phyloP scores from a whole-genome alignment of 805 yeast species.

The Suhomyces faveliae region DNA sequence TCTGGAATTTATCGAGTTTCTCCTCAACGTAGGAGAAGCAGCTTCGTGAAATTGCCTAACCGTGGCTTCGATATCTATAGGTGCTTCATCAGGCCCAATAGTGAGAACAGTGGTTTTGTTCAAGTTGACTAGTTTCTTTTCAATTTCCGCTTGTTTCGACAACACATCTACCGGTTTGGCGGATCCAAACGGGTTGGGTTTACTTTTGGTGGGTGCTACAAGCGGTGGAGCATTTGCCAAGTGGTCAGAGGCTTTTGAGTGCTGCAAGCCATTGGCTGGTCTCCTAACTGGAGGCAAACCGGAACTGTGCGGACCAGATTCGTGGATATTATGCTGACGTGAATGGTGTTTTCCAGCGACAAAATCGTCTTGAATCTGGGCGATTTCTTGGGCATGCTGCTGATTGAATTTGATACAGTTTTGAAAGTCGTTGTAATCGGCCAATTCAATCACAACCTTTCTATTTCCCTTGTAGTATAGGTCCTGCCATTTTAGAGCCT shows the following conservation, averaged over 20 bases:
- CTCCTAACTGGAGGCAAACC: neutral
- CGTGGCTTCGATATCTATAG: conserved; percentile 44
- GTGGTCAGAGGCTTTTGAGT: conserved; percentile 1
- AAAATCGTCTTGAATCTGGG: conserved; percentile 31
- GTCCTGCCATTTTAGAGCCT: conserved; percentile 64
- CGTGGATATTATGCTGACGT: neutral
- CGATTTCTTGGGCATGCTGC: conserved; percentile 31
- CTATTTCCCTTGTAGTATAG: conserved; percentile 46
- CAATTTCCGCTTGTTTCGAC: conserved; percentile 53
- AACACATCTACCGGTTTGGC: conserved; percentile 85
- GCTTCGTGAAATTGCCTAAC: conserved; percentile 8
- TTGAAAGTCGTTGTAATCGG: conserved; percentile 42
- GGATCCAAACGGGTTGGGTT: conserved; percentile 72
- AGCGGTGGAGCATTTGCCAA: conserved; percentile 8
- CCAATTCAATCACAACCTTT: conserved; percentile 38
- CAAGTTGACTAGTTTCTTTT: conserved; percentile 84
- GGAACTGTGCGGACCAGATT: neutral
- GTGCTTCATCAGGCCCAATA: conserved; percentile 62
- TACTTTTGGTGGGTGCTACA: conserved; percentile 31
- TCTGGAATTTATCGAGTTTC: conserved; percentile 9
- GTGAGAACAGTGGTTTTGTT: conserved; percentile 92
- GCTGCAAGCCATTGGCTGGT: neutral
- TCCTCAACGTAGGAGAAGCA: conserved; percentile 8
- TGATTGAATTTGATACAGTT: conserved; percentile 39
- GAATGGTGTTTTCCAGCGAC: conserved; percentile 17